Evolutionary conservation across 225 moss, liverwort and hornwort genomes (phyloP), one percentile per base, ranked within the genome.

Genomic region (Anthoceros angustus): DNA sequence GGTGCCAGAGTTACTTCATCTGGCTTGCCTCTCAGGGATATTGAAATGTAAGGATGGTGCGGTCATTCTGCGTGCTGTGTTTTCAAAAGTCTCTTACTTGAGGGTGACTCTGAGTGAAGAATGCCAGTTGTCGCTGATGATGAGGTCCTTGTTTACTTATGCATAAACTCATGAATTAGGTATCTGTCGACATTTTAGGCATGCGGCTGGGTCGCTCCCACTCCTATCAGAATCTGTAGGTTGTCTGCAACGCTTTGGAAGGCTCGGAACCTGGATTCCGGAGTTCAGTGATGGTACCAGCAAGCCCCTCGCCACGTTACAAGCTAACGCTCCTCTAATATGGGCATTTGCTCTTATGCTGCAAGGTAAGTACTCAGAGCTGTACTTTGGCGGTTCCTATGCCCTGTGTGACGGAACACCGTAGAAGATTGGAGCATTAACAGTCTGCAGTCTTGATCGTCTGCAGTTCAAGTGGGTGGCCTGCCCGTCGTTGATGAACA

Each of bases 21-120:
- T 98, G 75, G 92, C 92, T 64, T 89, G 88, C 75, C 98, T 98
- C 43, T 87, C 92, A 68, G 98, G 89, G 65, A 86, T 98, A 66
- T 77, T 98, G 63, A 87, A 89, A 86, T 92, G 98, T 95, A 77
- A 26, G 66, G 42, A 63, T 10, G 25, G 69, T 72, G 62, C 65
- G 42, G 11, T 10, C 42, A 10, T 48, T 15, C 12, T 9, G 23
- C 32, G 16, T 25, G 32, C 46, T 21, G 11, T 39, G 8, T 12
- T 20, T 60, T 38, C 60, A 49, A n/a, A n/a, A n/a, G n/a, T n/a
- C 60, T 42, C 62, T 25, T 42, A n/a, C 1, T 66, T 66, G 40
- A 11, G 5, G 42, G 65, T 40, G 21, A 66, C 12, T 15, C 7
- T 7, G 2, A 10, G 39, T 66, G 10, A 24, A 61, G n/a, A n/a